These are phyloP conservation scores for Yamadazyma scolyti DNA, from an alignment of 805 yeast genomes.

Conservation along the genomic window DNA sequence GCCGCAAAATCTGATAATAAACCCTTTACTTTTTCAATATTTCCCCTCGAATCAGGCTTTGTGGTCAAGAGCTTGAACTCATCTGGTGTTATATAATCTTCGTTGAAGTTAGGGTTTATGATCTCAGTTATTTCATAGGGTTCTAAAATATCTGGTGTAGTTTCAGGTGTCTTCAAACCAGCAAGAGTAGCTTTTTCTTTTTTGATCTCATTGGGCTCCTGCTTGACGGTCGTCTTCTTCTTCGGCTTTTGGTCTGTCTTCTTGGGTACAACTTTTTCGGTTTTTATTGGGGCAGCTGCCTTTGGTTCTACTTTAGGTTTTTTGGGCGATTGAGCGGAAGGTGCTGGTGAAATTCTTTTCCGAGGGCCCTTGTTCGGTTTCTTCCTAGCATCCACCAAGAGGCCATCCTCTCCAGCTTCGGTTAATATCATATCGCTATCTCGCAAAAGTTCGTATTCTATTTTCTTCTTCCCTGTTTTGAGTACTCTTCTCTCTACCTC, in stretches of 20 bases:
- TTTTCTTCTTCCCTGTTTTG: conserved; percentile 45
- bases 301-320: conserved; percentile 10
- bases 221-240: conserved; percentile 5
- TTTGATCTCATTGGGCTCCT: conserved; percentile 1
- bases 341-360: conserved; percentile 4
- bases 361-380: conserved; percentile 5
- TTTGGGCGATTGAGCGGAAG: conserved; percentile 2
- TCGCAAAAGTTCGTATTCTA: conserved; percentile 63
- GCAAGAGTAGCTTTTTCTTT: too few species aligned
- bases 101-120: conserved; percentile 20
- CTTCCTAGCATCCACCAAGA: conserved; percentile 3
- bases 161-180: too few species aligned
- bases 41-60: too few species aligned
- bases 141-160: conserved; percentile 4
- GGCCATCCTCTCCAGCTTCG: conserved; percentile 40
- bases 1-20: too few species aligned
- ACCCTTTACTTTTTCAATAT: too few species aligned
- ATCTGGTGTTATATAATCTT: conserved; percentile 17
- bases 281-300: conserved; percentile 10
- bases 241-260: conserved; percentile 5
- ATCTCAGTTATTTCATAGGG: too few species aligned
- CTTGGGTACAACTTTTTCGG: conserved; percentile 2
- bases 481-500: conserved; percentile 53
- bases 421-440: conserved; percentile 57
- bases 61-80: too few species aligned